These are phyloP conservation scores for Sclerotinia borealis DNA, from an alignment of 2,329 filamentous ascomycete genomes.

Conservation along the genomic window DNA sequence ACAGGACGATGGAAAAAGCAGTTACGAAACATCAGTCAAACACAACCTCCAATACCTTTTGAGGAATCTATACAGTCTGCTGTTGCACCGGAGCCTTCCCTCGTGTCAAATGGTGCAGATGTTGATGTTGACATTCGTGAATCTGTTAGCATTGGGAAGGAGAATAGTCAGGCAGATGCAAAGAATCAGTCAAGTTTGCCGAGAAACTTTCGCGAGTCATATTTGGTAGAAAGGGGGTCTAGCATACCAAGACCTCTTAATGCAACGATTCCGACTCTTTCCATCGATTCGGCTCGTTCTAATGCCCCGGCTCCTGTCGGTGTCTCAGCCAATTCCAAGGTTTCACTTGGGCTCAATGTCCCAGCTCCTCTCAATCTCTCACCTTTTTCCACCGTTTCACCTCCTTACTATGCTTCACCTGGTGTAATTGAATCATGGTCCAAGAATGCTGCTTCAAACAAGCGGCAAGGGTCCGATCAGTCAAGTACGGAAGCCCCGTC, in stretches of 20 bases:
- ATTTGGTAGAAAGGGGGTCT: too few species aligned
- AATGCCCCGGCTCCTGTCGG: too few species aligned
- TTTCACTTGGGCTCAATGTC: too few species aligned
- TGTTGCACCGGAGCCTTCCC: background rate
- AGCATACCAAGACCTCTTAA: too few species aligned
- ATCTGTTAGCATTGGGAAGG: too few species aligned
- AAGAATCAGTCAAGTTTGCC: too few species aligned
- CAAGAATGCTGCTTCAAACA: background rate
- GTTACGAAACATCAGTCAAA: background rate
- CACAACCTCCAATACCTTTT: background rate
- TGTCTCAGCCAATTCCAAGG: too few species aligned
- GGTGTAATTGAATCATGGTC: background rate
- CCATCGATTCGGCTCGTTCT: too few species aligned
- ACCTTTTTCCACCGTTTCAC: background rate
- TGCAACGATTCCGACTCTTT: too few species aligned
- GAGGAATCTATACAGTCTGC: background rate
- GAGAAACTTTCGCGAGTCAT: too few species aligned
- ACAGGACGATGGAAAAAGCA: background rate
- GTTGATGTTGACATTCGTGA: too few species aligned
- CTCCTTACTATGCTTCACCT: background rate
- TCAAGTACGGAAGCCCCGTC: background rate
- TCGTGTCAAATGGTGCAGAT: background rate
- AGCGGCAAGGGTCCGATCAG: background rate
- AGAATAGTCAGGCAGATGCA: background rate
- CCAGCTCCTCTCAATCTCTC: background rate